Percentiles rank a stretch among this genome's conserved stretches.
phyloP scores from a whole-genome alignment of 345 rosid species.

The Dipteronia dyeriana region DNA sequence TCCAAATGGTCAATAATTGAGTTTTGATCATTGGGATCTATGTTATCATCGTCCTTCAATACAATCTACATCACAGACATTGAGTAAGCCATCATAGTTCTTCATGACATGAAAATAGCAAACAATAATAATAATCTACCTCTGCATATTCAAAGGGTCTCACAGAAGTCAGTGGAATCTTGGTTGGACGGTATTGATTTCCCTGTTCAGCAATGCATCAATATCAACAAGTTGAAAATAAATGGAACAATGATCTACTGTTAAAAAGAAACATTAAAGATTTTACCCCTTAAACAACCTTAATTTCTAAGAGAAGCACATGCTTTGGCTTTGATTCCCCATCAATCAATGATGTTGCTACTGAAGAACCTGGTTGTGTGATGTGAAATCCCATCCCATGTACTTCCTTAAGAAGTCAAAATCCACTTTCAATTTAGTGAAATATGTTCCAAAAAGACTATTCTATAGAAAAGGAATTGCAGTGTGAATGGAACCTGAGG shows the following conservation, averaged over 20 bases:
- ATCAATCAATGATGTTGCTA: constrained; percentile 96
- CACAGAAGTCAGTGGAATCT: constrained; percentile 93
- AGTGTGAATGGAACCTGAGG: constrained; percentile 65
- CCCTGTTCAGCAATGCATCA: constrained; percentile 49
- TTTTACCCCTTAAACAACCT: constrained; percentile 49
- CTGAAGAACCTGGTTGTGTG: constrained; percentile 99
- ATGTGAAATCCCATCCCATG: constrained; percentile 99
- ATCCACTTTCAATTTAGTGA: constrained; percentile 35
- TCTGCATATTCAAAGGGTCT: constrained; percentile 93
- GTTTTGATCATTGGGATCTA: constrained; percentile 92
- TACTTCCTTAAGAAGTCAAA: constrained; percentile 73
- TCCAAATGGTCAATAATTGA: constrained; percentile 93
- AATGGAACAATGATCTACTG: constrained; percentile 14
- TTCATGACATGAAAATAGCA: constrained; percentile 17
- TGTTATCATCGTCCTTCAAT: constrained; percentile 76
- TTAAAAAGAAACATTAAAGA: constrained; percentile 18
- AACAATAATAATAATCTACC: constrained; percentile 36
- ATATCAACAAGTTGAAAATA: constrained; percentile 17
- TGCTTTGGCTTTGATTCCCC: constrained; percentile 99
- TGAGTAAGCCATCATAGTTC: constrained; percentile 29
- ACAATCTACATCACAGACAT: constrained; percentile 58
- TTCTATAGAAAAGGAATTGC: not conserved
- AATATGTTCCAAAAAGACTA: constrained; percentile 2
- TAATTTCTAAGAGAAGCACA: constrained; percentile 94
- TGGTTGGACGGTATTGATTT: constrained; percentile 96